Base-by-base conservation (phyloP, 2,329 filamentous ascomycete genomes). In the Phaeosphaeria sp. region DNA sequence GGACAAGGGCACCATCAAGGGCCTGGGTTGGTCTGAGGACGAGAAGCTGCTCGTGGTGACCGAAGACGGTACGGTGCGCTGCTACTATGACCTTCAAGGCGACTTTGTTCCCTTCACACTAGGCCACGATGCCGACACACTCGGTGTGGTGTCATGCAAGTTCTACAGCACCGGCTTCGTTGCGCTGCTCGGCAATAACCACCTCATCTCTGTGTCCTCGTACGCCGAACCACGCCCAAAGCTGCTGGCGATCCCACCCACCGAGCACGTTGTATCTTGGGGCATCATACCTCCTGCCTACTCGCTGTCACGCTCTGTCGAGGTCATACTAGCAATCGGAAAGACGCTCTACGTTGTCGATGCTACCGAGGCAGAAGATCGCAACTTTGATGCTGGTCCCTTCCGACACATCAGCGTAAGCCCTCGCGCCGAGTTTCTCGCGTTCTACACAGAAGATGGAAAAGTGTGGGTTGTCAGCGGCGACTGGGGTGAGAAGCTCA, bases 141-240 rank as follows among this genome's bases (percentile, higher is more conserved):
- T 90, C 70, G 91, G 94, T 24, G 93, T 99, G 20, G 84, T 88
- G 65, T 89, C 89, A n/a, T 98, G 94, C 80, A 89, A 89, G 54
- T 99, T 99, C 80, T 98, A 96, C 82, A 87, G 89, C 49, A 88
- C 87, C 27, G 95, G 95, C n/a, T 92, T 99, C 77, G 94, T 98
- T 22, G 95, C 93, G 7, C 82, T 99, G 40, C 86, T 98, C 20
- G 88, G 89, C 9, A 96, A 97, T 79, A 97, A 97, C 75, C 85
- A 89, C 46, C 81, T 99, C 40, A 84, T 99, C 45, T 87, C 91
- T 0, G 93, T 99, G n/a, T 87, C 91, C 3, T 90, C 91, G 33
- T 98, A 98, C 74, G 84, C 92, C 45, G 95, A 99, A 75, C 95
- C 95, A 30, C 87, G 95, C 13, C 94, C 95, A 3, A 93, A 91